These are phyloP conservation scores for Rhodomyrtus tomentosa DNA, from an alignment of 345 rosid genomes.

Conservation along the genomic window DNA sequence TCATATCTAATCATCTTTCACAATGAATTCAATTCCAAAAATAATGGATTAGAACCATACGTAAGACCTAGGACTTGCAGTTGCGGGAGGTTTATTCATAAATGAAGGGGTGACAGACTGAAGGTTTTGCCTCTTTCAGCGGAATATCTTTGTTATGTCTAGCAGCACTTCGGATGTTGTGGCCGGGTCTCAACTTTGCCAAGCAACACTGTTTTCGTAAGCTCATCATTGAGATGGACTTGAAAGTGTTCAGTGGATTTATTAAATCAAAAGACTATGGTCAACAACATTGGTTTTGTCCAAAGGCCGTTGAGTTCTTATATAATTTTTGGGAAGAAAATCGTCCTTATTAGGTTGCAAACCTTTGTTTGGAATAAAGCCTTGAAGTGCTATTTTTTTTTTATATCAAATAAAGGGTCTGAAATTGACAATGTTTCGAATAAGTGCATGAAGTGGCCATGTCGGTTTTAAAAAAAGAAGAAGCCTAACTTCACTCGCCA, in stretches of 20 bases:
- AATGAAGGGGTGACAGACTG: not conserved
- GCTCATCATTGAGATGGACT: not conserved
- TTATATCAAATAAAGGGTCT: no score
- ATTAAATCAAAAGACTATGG: not conserved
- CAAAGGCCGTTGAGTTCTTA: no score
- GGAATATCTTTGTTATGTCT: not conserved
- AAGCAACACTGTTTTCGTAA: not conserved
- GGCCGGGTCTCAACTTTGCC: not conserved
- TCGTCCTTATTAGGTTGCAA: no score
- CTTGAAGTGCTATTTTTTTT: no score
- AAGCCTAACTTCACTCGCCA: accelerated
- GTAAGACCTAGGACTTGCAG: not conserved
- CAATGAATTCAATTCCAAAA: not conserved
- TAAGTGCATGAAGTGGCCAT: no score
- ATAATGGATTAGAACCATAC: not conserved
- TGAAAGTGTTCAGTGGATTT: accelerated
- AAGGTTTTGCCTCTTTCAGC: not conserved
- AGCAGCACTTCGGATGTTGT: not conserved
- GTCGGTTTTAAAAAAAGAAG: no score
- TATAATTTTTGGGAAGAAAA: no score
- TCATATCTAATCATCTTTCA: accelerated
- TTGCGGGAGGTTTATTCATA: not conserved
- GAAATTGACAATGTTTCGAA: no score
- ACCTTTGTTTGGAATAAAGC: no score
- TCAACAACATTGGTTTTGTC: no score